Percentiles rank a stretch among this genome's conserved stretches.
Conservation (phyloP, 1,284 basidiomycete species). For the Cutaneotrichosporon cutaneum region DNA sequence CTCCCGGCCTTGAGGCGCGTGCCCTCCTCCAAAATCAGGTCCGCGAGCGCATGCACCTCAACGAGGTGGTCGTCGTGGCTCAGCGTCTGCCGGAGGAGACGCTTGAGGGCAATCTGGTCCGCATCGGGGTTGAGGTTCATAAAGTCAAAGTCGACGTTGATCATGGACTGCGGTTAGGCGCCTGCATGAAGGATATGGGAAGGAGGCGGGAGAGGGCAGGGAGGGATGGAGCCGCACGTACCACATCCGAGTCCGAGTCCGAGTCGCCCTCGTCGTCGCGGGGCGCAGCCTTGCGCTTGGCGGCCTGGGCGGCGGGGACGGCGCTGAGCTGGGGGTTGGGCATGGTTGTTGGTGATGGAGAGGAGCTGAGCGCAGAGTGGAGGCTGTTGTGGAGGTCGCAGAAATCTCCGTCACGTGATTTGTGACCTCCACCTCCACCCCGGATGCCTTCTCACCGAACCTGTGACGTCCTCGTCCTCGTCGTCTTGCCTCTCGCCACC, state of each 20-base stretch:
- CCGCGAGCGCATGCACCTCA: conserved; percentile 68
- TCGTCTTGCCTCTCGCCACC: not conserved
- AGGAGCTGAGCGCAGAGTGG: not conserved
- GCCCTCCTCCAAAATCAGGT: conserved; percentile 65
- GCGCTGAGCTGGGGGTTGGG: conserved; percentile 27
- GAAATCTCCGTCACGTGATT: not conserved
- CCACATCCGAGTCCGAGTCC: conserved; percentile 45
- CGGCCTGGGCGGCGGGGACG: conserved; percentile 15
- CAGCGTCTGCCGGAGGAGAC: conserved; percentile 75
- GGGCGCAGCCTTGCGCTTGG: conserved; percentile 44
- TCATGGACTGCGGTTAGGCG: conserved; percentile 56
- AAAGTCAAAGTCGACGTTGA: conserved; percentile 89
- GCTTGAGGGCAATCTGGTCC: conserved; percentile 82
- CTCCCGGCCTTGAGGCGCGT: conserved; percentile 63
- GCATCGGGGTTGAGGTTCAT: conserved; percentile 76
- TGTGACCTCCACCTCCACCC: not conserved
- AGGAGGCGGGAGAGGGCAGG: too few relatives aligned
- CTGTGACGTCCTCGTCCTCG: not conserved
- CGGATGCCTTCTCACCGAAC: not conserved
- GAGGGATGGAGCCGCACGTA: conserved; percentile 22
- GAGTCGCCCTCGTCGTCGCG: conserved; percentile 46
- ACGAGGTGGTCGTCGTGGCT: conserved; percentile 74
- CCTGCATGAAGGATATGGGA: too few relatives aligned
- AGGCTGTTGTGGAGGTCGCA: not conserved
- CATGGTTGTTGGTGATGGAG: conserved; percentile 11